These are phyloP conservation scores for Afroboletus lepidellus DNA, from an alignment of 1,284 basidiomycete genomes.

Conservation along the genomic window DNA sequence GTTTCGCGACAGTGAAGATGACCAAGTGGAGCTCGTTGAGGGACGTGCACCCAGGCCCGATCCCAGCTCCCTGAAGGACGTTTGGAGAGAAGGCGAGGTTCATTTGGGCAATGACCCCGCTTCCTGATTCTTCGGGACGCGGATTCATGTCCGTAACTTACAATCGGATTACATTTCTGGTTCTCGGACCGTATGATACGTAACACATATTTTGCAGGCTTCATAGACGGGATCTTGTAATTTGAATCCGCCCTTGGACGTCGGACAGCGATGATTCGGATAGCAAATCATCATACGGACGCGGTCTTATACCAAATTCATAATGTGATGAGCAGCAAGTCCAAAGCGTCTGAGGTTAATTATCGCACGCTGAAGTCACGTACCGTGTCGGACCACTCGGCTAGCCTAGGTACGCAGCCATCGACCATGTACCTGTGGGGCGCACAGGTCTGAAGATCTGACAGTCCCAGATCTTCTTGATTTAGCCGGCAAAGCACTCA, in stretches of 20 bases:
- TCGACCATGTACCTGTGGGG: too few species aligned
- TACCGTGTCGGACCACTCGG: too few species aligned
- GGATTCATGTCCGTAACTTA: neutral
- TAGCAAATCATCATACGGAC: too few species aligned
- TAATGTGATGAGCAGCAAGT: too few species aligned
- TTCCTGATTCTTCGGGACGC: conserved; percentile 12
- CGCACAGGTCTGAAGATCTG: too few species aligned
- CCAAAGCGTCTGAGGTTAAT: too few species aligned
- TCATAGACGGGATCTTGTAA: neutral
- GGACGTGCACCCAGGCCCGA: conserved; percentile 27
- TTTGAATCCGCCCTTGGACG: too few species aligned
- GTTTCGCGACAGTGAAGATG: conserved; percentile 14
- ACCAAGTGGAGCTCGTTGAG: conserved; percentile 28
- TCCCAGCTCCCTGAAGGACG: conserved; percentile 33
- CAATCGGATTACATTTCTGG: neutral
- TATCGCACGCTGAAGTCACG: too few species aligned
- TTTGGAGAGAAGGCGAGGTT: conserved; percentile 37
- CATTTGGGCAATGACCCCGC: conserved; percentile 7
- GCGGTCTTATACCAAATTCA: too few species aligned
- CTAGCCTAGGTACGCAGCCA: too few species aligned
- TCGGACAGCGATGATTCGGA: too few species aligned
- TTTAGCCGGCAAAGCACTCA: neutral
- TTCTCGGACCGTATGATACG: neutral
- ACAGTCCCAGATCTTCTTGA: neutral
- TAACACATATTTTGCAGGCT: neutral